phyloP scores from a whole-genome alignment of 2,329 filamentous ascomycete genomes.

The Zymoseptoria pseudotritici region DNA sequence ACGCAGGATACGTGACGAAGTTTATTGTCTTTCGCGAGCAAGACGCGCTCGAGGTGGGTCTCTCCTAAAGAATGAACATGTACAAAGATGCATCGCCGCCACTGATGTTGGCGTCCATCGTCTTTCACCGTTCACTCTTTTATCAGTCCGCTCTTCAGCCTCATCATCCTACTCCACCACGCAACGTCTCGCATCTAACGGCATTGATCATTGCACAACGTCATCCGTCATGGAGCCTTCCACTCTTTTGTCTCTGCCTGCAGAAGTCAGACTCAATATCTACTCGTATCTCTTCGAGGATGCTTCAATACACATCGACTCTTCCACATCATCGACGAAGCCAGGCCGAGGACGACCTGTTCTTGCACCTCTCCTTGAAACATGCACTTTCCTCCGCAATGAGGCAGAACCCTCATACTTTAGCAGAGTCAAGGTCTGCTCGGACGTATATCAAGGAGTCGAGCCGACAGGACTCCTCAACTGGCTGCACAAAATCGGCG shows the following conservation, averaged over 20 bases:
- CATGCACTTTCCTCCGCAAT: slow-evolving; percentile 7
- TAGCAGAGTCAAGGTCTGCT: slow-evolving; percentile 11
- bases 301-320: slow-evolving; percentile 9
- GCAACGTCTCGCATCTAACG: background rate
- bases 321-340: background rate
- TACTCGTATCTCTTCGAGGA: slow-evolving; percentile 11
- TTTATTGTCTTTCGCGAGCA: background rate
- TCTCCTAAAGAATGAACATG: background rate
- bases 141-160: background rate
- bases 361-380: slow-evolving; percentile 7
- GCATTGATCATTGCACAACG: background rate
- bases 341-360: background rate
- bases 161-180: background rate
- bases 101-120: background rate
- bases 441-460: slow-evolving; percentile 4
- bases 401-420: slow-evolving; percentile 13
- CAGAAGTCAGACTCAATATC: slow-evolving; percentile 12
- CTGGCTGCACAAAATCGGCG: slow-evolving; percentile 12
- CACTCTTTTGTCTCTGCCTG: slow-evolving; percentile 10
- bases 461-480: slow-evolving; percentile 1
- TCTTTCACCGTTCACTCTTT: background rate
- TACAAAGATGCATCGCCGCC: background rate
- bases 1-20: background rate
- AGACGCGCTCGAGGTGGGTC: background rate
- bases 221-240: background rate